These are phyloP conservation scores for Cryptosporidium canis DNA, from an alignment of 169 alveolate species.

Conservation along the genomic window DNA sequence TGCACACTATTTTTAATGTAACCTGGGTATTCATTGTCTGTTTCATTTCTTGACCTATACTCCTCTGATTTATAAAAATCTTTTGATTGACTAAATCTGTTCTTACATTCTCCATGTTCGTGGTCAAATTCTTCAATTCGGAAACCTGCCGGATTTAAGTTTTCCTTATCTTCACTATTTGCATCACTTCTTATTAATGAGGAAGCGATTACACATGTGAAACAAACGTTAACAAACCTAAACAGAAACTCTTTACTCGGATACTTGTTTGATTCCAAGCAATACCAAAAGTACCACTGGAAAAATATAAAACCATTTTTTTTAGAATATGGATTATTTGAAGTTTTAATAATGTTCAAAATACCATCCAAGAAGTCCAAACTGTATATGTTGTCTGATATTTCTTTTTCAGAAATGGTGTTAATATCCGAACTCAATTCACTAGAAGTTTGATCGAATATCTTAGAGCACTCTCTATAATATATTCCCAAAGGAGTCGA, in stretches of 20 bases:
- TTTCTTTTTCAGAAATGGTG: neutral
- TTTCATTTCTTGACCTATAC: neutral
- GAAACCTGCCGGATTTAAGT: neutral
- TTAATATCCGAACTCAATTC: neutral
- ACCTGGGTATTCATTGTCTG: neutral
- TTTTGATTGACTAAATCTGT: neutral
- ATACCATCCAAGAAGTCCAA: neutral
- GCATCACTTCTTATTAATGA: neutral
- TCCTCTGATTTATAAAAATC: neutral
- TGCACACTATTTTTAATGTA: neutral
- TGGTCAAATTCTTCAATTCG: neutral
- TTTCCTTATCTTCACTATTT: neutral
- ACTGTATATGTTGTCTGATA: neutral
- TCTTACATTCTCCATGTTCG: neutral
- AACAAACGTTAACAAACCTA: slow-evolving; percentile 34
- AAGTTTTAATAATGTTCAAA: slow-evolving; percentile 20
- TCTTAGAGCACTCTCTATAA: neutral
- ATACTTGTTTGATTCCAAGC: slow-evolving; percentile 48
- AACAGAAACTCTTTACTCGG: slow-evolving; percentile 8
- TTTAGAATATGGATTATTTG: slow-evolving; percentile 42
- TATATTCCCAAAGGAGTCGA: slow-evolving; percentile 51
- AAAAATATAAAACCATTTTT: slow-evolving; percentile 56
- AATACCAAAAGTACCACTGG: slow-evolving; percentile 72
- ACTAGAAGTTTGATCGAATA: neutral
- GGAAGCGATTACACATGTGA: slow-evolving; percentile 2